Base-by-base conservation (phyloP, 2,329 filamentous ascomycete genomes). In the Thelonectria blattea region DNA sequence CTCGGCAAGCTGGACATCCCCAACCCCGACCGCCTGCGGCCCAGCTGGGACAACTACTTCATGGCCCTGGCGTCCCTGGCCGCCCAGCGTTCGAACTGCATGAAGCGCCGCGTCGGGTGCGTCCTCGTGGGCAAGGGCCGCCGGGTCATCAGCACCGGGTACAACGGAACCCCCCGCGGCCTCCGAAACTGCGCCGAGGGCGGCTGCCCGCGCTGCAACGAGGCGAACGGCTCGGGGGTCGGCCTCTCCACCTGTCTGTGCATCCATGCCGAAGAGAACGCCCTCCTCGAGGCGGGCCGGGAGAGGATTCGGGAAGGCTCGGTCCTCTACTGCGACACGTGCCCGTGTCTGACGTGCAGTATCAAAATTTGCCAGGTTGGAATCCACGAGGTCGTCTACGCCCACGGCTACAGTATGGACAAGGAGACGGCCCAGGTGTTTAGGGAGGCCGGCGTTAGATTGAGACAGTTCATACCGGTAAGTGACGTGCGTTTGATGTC, bases 281-380 rank as follows among this genome's bases (percentile, higher is more conserved):
- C 95, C 1, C 83, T 99, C 59, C 83, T 99, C 10, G 95, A 99
- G 80, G 95, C 95, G 18, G 95, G 95, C 1, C 83, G 95, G 68
- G 95, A 98, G 76, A 84, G 95, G 59, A 92, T 99, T 67, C 83
- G 92, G 18, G 90, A 92, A 56, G 91, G 89, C 5, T 87, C 91
- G 39, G 91, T 92, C 51, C 80, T 99, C 24, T 99, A 97, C 78
- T 97, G 93, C 77, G 92, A 97, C 74, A 97, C 93, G 67, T 99
- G 95, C 76, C 95, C 95, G 4, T 99, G 95, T 74, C 81, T 99
- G 75, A 99, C 95, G 2, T 99, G 95, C 77, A 97, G 92, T 71
- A 96, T 99, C 80, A 99, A 99, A 81, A 98, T 99, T 72, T 91
- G 92, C 20, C 95, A 99, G 79, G 92, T 98, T 8, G 95, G 95